phyloP scores from a whole-genome alignment of 2,329 filamentous ascomycete genomes.

The Penicillium concentricum region DNA sequence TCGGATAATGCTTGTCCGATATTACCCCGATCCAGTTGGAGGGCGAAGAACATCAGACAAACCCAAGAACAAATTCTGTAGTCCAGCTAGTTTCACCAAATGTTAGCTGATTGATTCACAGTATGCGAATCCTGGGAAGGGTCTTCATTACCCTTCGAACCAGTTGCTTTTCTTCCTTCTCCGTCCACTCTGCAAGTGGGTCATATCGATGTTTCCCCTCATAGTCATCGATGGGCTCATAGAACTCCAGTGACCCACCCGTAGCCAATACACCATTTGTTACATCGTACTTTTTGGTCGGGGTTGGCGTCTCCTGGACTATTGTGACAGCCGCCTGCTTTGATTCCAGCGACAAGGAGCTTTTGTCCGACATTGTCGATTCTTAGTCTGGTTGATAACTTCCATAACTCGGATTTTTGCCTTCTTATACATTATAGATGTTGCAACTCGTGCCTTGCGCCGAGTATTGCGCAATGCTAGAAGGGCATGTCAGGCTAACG shows the following conservation, averaged over 20 bases:
- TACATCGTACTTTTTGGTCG: neutral
- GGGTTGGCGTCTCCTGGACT: neutral
- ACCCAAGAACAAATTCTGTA: neutral
- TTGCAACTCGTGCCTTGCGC: neutral
- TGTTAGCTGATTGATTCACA: neutral
- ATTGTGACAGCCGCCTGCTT: neutral
- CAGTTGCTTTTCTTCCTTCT: slow-evolving; percentile 47
- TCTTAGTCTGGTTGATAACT: too few relatives aligned
- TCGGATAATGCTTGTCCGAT: slow-evolving; percentile 37
- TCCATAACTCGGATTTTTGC: neutral
- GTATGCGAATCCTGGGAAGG: neutral
- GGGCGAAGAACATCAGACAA: slow-evolving; percentile 29
- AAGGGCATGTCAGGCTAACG: neutral
- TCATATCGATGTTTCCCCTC: slow-evolving; percentile 29
- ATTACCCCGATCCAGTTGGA: slow-evolving; percentile 37
- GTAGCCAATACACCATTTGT: neutral
- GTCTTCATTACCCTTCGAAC: slow-evolving; percentile 45
- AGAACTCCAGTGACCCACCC: neutral
- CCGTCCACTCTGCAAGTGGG: slow-evolving; percentile 25
- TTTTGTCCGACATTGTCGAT: neutral
- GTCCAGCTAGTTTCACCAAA: neutral
- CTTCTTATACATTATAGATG: neutral
- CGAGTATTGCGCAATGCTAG: slow-evolving; percentile 1
- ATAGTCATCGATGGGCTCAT: slow-evolving; percentile 29
- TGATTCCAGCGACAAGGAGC: neutral